These are phyloP conservation scores for Neonectria punicea DNA, from an alignment of 2,329 filamentous ascomycete species.

Conservation along the genomic window DNA sequence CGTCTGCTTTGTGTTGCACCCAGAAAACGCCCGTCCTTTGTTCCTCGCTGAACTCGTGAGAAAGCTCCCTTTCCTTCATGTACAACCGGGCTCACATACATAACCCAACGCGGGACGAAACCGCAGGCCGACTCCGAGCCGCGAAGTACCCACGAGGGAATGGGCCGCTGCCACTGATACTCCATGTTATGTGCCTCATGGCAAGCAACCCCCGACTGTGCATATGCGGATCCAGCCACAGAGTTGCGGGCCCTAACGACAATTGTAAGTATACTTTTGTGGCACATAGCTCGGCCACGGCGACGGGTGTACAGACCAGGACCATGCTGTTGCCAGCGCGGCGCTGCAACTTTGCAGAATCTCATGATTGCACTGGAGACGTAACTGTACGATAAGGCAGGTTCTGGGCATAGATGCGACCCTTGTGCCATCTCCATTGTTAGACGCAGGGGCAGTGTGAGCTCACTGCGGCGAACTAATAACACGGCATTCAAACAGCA, in stretches of 20 bases:
- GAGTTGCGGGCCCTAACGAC: conserved; percentile 4
- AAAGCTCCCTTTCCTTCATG: neutral
- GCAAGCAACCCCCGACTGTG: conserved; percentile 10
- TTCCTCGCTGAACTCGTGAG: neutral
- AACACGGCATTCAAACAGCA: neutral
- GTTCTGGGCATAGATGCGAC: neutral
- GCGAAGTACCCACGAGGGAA: neutral
- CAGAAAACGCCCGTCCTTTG: neutral
- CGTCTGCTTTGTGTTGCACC: neutral
- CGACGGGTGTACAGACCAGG: neutral
- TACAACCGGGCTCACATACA: neutral
- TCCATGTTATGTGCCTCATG: neutral
- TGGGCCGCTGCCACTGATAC: neutral
- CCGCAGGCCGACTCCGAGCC: neutral
- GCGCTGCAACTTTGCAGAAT: neutral
- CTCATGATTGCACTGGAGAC: neutral
- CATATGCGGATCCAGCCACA: conserved; percentile 12
- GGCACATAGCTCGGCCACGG: conserved; percentile 7
- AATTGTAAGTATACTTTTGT: neutral
- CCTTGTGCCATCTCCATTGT: neutral
- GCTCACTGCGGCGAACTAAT: neutral
- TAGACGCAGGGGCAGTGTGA: neutral
- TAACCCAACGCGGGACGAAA: neutral
- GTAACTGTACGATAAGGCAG: neutral
- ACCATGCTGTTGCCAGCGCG: neutral